Evolutionary conservation across 2,329 filamentous ascomycete species (phyloP).

Genomic region (Coleophoma cylindrospora): DNA sequence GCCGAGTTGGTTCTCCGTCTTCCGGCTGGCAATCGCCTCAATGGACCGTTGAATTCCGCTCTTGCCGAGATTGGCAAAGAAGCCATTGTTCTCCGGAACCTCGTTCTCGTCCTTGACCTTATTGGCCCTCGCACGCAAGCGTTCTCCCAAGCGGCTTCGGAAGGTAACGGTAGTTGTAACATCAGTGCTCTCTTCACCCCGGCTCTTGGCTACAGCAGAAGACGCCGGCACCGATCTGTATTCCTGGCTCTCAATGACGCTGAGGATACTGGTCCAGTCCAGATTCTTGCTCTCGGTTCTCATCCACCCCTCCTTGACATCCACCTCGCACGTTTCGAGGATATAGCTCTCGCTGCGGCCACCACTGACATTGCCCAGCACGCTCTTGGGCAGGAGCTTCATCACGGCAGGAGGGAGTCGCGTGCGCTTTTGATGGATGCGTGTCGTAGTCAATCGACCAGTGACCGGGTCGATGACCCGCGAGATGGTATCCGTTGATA

Average conservation of each 20-base stretch:
- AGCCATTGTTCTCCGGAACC: constrained; percentile 39
- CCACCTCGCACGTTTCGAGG: constrained; percentile 73
- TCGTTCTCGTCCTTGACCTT: constrained; percentile 32
- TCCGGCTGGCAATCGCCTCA: constrained; percentile 71
- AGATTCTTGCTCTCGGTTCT: constrained; percentile 75
- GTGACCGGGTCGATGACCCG: constrained; percentile 68
- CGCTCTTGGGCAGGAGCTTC: constrained; percentile 67
- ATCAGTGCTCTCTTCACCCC: constrained; percentile 43
- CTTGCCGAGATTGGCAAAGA: constrained; percentile 57
- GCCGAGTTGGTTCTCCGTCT: constrained; percentile 71
- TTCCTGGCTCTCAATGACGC: constrained; percentile 70
- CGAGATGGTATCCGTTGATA: constrained; percentile 78
- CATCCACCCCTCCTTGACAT: constrained; percentile 79
- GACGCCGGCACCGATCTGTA: constrained; percentile 39
- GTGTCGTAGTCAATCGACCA: constrained; percentile 70
- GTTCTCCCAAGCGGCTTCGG: constrained; percentile 66
- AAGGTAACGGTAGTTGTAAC: constrained; percentile 73
- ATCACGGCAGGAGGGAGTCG: constrained; percentile 70
- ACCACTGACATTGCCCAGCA: constrained; percentile 48
- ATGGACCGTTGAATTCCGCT: constrained; percentile 74
- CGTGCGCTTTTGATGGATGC: constrained; percentile 77
- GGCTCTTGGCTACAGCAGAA: background rate
- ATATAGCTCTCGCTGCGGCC: constrained; percentile 67
- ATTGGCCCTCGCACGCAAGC: constrained; percentile 32
- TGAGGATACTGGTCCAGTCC: constrained; percentile 76